Base-by-base conservation (phyloP, 495 filamentous ascomycete species). In the Penicillium daleae region DNA sequence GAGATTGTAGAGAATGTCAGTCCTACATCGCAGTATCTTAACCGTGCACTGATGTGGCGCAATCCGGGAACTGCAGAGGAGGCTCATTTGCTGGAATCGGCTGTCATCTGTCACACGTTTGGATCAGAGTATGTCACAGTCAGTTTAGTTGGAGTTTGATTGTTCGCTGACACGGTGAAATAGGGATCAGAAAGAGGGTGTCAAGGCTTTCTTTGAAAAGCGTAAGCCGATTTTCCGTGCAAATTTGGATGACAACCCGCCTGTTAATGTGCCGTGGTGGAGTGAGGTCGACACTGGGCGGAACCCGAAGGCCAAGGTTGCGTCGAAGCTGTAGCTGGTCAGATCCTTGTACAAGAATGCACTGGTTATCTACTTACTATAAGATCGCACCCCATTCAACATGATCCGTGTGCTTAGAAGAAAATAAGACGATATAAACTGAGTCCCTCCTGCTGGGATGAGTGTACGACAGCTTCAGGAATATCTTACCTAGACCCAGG, bases 1-100 rank as follows among this genome's bases (percentile, higher is more conserved):
- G 86, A 89, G 19, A 81, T 89, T 35, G 83, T 80, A 7, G 69
- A 78, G 68, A 87, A 87, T 73, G 84, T 85, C 3, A 85, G 81
- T 68, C 72, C 73, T 2, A 82, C 86, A 37, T 78, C 80, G 24
- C 80, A 80, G 19, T 74, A 77, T 56, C 69, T 88, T 61, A 88
- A 87, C 77, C 78, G 78, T 33, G 84, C 86, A 42, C 58, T 89
- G 69, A 81, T 90, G 80, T 89, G 82, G 76, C 76, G 84, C 10
- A 80, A 82, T 42, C 77, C 79, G 5, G 83, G 78, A 5, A 78
- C 76, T 13, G 77, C 84, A 2, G 86, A 90, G 69, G 81, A 75
- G 39, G 78, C 83, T 39, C 86, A 88, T 76, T 65, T 88, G 57
- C 63, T 89, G 33, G 86, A 89, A 71, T 83, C 80, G 49, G 78